These are phyloP conservation scores for Rheum nobile DNA, from an alignment of 148 eudicot genomes.

Conservation along the genomic window DNA sequence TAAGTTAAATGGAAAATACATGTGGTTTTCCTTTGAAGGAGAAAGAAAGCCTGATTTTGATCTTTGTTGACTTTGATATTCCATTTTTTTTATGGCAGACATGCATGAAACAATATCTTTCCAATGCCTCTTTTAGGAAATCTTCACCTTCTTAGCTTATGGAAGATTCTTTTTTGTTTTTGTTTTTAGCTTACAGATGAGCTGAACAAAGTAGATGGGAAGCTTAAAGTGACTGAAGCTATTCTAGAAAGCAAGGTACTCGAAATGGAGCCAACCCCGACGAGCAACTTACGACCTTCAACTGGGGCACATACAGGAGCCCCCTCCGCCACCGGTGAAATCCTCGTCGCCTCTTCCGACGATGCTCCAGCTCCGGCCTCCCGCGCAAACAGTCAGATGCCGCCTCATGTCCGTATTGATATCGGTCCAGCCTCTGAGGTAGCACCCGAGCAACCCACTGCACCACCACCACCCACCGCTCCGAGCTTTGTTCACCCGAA, in stretches of 20 bases:
- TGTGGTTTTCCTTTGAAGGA: neutral
- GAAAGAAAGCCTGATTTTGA: neutral
- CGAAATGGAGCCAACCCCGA: too few species aligned
- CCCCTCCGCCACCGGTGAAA: too few species aligned
- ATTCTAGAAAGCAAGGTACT: conserved; percentile 88
- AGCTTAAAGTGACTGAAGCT: conserved; percentile 71
- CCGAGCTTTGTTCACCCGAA: too few species aligned
- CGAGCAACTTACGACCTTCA: too few species aligned
- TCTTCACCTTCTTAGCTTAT: neutral
- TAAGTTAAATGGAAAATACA: neutral
- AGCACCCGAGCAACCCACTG: too few species aligned
- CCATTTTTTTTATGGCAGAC: neutral
- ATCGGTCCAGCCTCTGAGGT: too few species aligned
- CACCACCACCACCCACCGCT: too few species aligned
- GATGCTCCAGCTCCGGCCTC: too few species aligned
- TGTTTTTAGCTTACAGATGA: conserved; percentile 62
- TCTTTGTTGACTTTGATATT: neutral
- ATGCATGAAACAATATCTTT: neutral
- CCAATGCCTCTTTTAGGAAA: neutral
- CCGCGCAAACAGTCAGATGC: too few species aligned
- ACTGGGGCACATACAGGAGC: too few species aligned
- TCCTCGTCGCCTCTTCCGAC: too few species aligned
- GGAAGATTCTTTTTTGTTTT: neutral
- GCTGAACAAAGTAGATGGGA: conserved; percentile 61
- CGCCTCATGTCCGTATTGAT: too few species aligned